Conservation (phyloP, 495 filamentous ascomycete species). For the Trichocladium antarcticum region DNA sequence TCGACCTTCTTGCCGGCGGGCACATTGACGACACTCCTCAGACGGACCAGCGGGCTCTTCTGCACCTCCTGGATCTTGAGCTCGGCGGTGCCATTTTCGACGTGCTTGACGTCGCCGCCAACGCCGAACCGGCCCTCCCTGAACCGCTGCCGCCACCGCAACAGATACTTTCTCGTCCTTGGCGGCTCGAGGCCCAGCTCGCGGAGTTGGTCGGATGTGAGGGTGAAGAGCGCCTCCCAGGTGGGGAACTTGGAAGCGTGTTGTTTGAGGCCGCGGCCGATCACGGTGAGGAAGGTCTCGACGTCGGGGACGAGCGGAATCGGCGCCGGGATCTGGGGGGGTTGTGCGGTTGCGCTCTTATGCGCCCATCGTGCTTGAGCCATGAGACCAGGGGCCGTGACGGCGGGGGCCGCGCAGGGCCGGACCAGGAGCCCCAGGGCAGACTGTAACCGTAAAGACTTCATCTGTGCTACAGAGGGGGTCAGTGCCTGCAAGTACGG, state of each 20-base stretch:
- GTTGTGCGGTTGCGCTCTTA: slow-evolving; percentile 27
- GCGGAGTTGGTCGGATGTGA: slow-evolving; percentile 63
- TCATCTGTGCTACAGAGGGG: slow-evolving; percentile 18
- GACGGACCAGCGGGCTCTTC: slow-evolving; percentile 9
- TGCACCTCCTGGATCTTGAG: slow-evolving; percentile 57
- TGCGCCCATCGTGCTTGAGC: slow-evolving; percentile 24
- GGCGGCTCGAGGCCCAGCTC: slow-evolving; percentile 80
- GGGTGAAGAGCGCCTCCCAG: slow-evolving; percentile 79
- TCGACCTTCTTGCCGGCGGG: slow-evolving; percentile 41
- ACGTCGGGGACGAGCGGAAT: slow-evolving; percentile 82
- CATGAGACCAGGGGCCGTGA: slow-evolving; percentile 15
- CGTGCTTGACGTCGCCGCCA: slow-evolving; percentile 64
- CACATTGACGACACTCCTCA: slow-evolving; percentile 57
- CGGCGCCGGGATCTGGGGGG: slow-evolving; percentile 49
- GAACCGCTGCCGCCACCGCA: slow-evolving; percentile 78
- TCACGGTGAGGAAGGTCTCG: slow-evolving; percentile 76
- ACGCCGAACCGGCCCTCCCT: slow-evolving; percentile 61
- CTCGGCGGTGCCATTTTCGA: slow-evolving; percentile 60
- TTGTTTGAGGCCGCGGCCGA: slow-evolving; percentile 72
- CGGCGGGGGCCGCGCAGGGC: slow-evolving; percentile 14
- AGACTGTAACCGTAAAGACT: slow-evolving; percentile 21
- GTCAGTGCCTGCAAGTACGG: too few species aligned
- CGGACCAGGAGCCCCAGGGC: slow-evolving; percentile 25
- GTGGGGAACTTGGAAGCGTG: slow-evolving; percentile 73
- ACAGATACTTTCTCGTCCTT: slow-evolving; percentile 66